Conservation (phyloP, 345 rosid species). For the Euphorbia lathyris region DNA sequence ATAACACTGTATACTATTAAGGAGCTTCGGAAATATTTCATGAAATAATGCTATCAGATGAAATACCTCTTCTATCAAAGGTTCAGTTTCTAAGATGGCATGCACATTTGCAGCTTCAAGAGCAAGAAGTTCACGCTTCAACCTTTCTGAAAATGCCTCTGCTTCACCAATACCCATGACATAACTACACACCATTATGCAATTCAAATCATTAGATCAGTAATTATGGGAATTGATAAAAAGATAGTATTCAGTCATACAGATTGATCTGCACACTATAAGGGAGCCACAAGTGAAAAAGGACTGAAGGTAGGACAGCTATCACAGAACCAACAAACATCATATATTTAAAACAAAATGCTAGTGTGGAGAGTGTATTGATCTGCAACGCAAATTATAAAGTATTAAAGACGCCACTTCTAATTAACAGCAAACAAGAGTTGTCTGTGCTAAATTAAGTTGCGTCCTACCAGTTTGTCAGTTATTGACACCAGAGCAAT, state of each 20-base stretch:
- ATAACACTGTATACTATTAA: not conserved
- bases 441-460: not conserved
- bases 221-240: not conserved
- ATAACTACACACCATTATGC: constrained; percentile 51
- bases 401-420: not conserved
- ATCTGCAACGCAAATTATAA: not conserved
- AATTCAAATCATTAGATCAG: constrained; percentile 8
- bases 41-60: constrained; percentile 4
- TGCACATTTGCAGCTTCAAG: constrained; percentile 99
- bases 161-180: constrained; percentile 99
- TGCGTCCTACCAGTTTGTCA: not conserved
- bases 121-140: constrained; percentile 96
- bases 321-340: not conserved
- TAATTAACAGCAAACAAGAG: not conserved
- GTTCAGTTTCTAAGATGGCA: constrained; percentile 97
- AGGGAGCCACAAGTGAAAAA: not conserved
- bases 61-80: constrained; percentile 80
- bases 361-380: not conserved
- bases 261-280: not conserved
- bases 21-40: not conserved
- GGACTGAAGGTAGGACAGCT: not conserved
- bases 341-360: not conserved
- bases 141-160: constrained; percentile 96
- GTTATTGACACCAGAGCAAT: not conserved
- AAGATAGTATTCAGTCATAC: not conserved